Conservation (phyloP, 768 basidiomycete species). For the Trametes coccinea region DNA sequence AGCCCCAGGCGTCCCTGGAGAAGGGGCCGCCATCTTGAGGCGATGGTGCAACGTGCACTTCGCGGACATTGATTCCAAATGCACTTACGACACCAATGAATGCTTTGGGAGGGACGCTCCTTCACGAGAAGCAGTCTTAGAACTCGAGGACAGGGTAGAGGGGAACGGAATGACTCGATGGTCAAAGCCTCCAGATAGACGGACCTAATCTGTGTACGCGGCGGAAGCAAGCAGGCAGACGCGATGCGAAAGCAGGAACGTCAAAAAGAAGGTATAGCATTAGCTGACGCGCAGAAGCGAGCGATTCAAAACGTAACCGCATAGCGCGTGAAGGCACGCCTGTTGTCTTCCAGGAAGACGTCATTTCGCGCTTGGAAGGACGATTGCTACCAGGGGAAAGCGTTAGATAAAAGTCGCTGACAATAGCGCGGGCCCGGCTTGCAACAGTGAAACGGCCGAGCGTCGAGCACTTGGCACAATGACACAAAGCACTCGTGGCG, state of each 20-base stretch:
- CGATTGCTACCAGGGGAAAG: background rate
- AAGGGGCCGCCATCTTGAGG: background rate
- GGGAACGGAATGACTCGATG: background rate
- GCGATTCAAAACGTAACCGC: slow-evolving; percentile 3
- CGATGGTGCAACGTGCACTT: background rate
- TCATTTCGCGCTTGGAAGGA: slow-evolving; percentile 1
- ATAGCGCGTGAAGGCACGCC: background rate
- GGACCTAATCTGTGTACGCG: background rate
- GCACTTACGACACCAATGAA: background rate
- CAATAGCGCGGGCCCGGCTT: slow-evolving; percentile 1
- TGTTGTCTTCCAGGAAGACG: background rate
- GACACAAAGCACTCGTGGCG: background rate
- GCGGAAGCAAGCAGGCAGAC: background rate
- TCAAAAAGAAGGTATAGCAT: slow-evolving; percentile 12
- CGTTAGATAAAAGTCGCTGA: background rate
- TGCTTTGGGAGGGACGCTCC: background rate
- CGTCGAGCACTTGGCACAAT: background rate
- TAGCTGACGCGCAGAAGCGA: slow-evolving; percentile 5
- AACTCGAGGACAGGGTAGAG: slow-evolving; percentile 5
- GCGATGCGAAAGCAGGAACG: background rate
- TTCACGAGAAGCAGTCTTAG: background rate
- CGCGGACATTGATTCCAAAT: background rate
- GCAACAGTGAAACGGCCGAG: background rate
- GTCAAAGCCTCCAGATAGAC: slow-evolving; percentile 1
- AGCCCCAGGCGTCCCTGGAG: background rate